Evolutionary conservation across 768 basidiomycete species (phyloP).

Genomic region (Wakefieldia striispora): DNA sequence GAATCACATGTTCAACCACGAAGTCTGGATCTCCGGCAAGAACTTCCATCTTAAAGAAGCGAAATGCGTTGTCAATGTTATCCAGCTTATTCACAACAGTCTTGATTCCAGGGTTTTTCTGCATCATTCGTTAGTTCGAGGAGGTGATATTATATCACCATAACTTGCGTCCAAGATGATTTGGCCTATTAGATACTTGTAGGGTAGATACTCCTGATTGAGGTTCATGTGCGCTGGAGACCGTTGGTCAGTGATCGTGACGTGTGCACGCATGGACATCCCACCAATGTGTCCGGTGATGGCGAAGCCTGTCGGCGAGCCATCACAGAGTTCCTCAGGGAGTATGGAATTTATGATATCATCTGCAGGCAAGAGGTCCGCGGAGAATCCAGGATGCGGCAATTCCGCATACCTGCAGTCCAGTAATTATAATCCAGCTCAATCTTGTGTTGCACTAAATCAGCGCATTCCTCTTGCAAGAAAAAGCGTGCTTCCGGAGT

Average conservation of each 20-base stretch:
- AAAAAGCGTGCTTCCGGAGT: slow-evolving; percentile 52
- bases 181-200: slow-evolving; percentile 87
- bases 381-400: background rate
- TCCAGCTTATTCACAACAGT: slow-evolving; percentile 97
- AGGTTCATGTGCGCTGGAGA: slow-evolving; percentile 86
- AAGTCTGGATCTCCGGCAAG: slow-evolving; percentile 89
- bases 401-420: slow-evolving; percentile 62
- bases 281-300: slow-evolving; percentile 88
- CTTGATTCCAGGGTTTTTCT: slow-evolving; percentile 84
- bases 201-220: slow-evolving; percentile 86
- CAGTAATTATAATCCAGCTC: slow-evolving; percentile 84
- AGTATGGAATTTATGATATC: slow-evolving; percentile 82
- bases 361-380: slow-evolving; percentile 43
- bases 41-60: slow-evolving; percentile 96
- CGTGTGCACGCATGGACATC: slow-evolving; percentile 14
- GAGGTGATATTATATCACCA: background rate
- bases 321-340: slow-evolving; percentile 73
- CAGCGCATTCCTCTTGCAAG: slow-evolving; percentile 53
- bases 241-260: slow-evolving; percentile 1
- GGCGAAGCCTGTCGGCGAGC: slow-evolving; percentile 85
- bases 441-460: slow-evolving; percentile 57
- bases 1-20: slow-evolving; percentile 79
- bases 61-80: slow-evolving; percentile 79
- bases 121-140: slow-evolving; percentile 8
- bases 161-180: slow-evolving; percentile 81